These are phyloP conservation scores for Cyclotella atomus DNA, from an alignment of 108 stramenopile species.

Conservation along the genomic window DNA sequence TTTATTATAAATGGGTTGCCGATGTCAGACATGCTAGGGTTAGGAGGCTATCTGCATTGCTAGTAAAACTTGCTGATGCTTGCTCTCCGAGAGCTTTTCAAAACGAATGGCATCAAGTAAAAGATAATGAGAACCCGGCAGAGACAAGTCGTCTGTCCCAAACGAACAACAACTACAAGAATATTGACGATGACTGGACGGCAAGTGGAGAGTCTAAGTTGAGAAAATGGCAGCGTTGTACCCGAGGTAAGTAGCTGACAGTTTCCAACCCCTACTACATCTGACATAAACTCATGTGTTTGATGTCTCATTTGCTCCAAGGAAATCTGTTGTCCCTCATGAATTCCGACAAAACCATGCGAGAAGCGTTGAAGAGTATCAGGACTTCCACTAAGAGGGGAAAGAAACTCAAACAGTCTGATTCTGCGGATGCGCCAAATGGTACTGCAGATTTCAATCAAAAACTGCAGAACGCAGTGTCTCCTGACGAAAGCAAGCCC, in stretches of 20 bases:
- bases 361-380: no score
- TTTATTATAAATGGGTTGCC: constrained; percentile 50
- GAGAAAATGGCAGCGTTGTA: constrained; percentile 45
- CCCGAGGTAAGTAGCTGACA: constrained; percentile 2
- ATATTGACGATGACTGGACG: constrained; percentile 17
- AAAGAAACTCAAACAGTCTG: no score
- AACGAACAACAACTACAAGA: background rate
- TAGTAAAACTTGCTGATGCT: constrained; percentile 66
- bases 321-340: background rate
- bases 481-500: no score
- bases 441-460: no score
- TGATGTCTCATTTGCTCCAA: no score
- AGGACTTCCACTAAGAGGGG: no score
- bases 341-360: no score
- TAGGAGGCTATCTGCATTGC: constrained; percentile 40
- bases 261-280: no score
- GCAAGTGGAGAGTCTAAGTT: constrained; percentile 14
- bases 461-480: no score
- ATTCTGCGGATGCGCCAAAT: no score
- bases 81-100: constrained; percentile 60
- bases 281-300: no score
- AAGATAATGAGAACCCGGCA: constrained; percentile 34
- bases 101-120: constrained; percentile 55
- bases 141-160: constrained; percentile 25
- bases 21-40: constrained; percentile 49